Evolutionary conservation across 331 rosid species (phyloP).

Genomic region (Prunus yedoensis): DNA sequence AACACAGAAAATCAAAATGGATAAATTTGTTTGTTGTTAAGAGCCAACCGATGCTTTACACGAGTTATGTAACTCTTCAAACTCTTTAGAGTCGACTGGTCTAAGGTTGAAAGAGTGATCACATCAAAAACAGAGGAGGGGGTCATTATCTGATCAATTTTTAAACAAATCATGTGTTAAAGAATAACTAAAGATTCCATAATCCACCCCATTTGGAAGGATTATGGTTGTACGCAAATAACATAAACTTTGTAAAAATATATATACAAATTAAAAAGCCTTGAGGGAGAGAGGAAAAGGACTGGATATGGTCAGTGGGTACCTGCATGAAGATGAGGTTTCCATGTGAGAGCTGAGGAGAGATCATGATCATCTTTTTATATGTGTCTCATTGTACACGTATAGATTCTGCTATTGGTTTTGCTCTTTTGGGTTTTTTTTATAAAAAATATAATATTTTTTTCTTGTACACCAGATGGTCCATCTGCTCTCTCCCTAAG

Average conservation of each 20-base stretch:
- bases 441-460: too few species aligned
- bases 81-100: background rate
- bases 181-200: background rate
- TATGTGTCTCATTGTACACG: constrained; percentile 9
- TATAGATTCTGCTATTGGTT: background rate
- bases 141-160: background rate
- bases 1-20: background rate
- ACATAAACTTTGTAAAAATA: too few species aligned
- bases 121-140: background rate
- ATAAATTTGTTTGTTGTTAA: background rate
- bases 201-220: background rate
- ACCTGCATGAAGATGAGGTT: background rate
- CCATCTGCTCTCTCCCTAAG: background rate
- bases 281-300: background rate
- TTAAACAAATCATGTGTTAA: background rate
- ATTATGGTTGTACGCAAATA: too few species aligned
- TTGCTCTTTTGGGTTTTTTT: background rate
- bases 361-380: background rate
- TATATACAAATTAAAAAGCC: too few species aligned
- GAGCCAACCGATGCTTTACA: background rate
- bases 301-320: background rate
- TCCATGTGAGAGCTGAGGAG: constrained; percentile 5
- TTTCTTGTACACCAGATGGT: background rate
- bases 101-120: background rate
- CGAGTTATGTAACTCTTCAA: background rate